Evolutionary conservation across 441 rosid species (phyloP).

Genomic region (Gossypium trilobum): DNA sequence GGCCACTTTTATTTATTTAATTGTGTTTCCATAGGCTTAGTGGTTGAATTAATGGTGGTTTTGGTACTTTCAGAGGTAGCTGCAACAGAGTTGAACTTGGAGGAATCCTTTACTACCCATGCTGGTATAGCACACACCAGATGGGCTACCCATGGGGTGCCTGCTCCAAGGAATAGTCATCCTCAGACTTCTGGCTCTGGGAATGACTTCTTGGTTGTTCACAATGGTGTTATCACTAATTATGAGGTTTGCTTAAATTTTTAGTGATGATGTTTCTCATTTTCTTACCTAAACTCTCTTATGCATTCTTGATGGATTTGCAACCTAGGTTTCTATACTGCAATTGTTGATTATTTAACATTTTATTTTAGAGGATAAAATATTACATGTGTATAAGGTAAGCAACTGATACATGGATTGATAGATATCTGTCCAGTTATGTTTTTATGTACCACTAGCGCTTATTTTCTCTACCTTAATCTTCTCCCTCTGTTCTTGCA

Average conservation of each 20-base stretch:
- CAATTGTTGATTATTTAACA: not conserved
- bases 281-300: not conserved
- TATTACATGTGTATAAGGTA: not conserved
- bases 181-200: conserved; percentile 80
- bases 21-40: not conserved
- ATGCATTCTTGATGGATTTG: not conserved
- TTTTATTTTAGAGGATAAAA: not conserved
- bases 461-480: not conserved
- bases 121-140: conserved; percentile 96
- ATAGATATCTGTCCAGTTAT: not conserved
- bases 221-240: conserved; percentile 83
- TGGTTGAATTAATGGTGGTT: conserved; percentile 15
- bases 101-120: conserved; percentile 54
- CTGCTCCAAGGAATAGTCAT: conserved; percentile 85
- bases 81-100: conserved; percentile 52
- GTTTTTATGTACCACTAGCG: not conserved
- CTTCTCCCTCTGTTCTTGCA: conserved; percentile 1
- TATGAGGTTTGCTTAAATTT: conserved; percentile 47
- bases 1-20: not conserved
- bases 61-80: conserved; percentile 48
- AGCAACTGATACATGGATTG: not conserved
- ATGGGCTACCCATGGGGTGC: conserved; percentile 98
- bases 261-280: not conserved
- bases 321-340: not conserved
- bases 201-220: conserved; percentile 86